A percentile compares a stretch with the other conserved stretches of the same genome.
These are phyloP conservation scores for Colletotrichum coccodes DNA, from an alignment of 2,329 filamentous ascomycete genomes.

Conservation along the genomic window DNA sequence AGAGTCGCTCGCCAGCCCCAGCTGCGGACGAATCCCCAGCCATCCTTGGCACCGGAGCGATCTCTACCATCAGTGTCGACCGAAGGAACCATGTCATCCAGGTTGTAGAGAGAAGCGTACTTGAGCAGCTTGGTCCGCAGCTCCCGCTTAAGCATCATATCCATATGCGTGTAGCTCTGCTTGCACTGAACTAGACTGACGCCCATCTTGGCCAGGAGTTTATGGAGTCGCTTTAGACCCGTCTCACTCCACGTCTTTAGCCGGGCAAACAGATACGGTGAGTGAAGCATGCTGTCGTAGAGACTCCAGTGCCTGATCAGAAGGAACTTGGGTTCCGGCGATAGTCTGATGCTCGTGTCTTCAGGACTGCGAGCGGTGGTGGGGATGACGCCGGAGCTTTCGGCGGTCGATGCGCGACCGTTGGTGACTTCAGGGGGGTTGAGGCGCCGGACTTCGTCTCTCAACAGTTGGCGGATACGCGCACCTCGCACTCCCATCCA, in stretches of 20 bases:
- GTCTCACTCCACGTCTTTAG: conserved; percentile 95
- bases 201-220: conserved; percentile 97
- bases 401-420: conserved; percentile 69
- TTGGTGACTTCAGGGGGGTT: conserved; percentile 81
- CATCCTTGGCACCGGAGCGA: conserved; percentile 80
- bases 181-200: conserved; percentile 93
- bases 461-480: conserved; percentile 83
- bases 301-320: conserved; percentile 96
- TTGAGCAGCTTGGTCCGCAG: conserved; percentile 87
- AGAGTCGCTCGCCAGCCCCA: conserved; percentile 98
- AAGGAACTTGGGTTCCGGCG: conserved; percentile 92
- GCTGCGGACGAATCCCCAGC: conserved; percentile 96
- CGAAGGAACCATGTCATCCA: conserved; percentile 91
- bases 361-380: conserved; percentile 89
- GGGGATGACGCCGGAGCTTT: conserved; percentile 84
- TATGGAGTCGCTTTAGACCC: conserved; percentile 89
- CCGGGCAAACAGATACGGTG: conserved; percentile 90
- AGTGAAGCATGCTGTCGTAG: conserved; percentile 98
- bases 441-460: conserved; percentile 92
- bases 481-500: conserved; percentile 87
- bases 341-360: conserved; percentile 90
- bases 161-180: conserved; percentile 98
- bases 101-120: conserved; percentile 91
- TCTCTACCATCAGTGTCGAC: conserved; percentile 77
- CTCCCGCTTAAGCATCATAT: conserved; percentile 93